phyloP scores from a whole-genome alignment of 73 alveolate genomes.

The Paramecium primaurelia region DNA sequence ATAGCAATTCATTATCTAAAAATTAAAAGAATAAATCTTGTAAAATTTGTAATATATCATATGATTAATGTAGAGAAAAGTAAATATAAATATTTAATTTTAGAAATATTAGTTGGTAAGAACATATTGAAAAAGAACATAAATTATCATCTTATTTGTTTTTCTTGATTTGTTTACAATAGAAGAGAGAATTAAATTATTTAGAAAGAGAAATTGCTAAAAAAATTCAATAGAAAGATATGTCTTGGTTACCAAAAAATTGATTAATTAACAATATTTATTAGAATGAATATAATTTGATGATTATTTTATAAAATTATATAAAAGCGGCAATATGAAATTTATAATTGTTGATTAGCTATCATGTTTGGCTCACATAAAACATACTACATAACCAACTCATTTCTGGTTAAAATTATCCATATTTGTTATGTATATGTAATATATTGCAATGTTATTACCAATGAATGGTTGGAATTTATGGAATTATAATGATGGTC shows the following conservation, averaged over 20 bases:
- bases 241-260: not conserved
- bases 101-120: conserved; percentile 6
- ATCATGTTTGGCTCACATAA: not conserved
- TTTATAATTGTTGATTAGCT: not conserved
- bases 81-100: not conserved
- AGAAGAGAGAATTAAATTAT: not conserved
- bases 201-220: conserved; percentile 8
- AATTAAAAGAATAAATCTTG: not conserved
- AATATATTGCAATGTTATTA: not conserved
- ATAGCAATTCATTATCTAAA: not conserved
- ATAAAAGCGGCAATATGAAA: not conserved
- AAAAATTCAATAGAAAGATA: not conserved
- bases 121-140: conserved; percentile 14
- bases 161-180: not conserved
- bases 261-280: not conserved
- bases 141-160: not conserved
- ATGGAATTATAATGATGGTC: not conserved
- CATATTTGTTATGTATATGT: not conserved
- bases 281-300: not conserved
- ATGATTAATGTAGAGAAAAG: not conserved
- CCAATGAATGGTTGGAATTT: conserved; percentile 6
- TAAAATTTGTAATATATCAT: not conserved
- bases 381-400: not conserved
- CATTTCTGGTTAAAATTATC: not conserved
- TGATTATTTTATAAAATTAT: not conserved